A percentile compares a stretch with the other conserved stretches of the same genome.
These are phyloP conservation scores for Ramularia endophylla DNA, from an alignment of 2,329 filamentous ascomycete species.

Conservation along the genomic window DNA sequence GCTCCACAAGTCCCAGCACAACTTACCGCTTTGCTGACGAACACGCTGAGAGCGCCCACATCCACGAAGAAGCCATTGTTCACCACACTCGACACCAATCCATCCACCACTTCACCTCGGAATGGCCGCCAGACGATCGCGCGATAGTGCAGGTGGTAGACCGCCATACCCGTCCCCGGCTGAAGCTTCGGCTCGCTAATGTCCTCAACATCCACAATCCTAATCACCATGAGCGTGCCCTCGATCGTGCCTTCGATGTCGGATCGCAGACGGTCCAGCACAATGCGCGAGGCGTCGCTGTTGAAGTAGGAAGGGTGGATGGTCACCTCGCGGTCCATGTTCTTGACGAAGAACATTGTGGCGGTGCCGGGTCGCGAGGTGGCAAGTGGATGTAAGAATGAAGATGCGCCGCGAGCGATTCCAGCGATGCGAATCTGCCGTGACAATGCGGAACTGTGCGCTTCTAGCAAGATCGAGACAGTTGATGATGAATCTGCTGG, in stretches of 20 bases:
- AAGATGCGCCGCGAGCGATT: no score
- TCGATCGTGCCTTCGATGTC: constrained; percentile 95
- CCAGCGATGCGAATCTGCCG: no score
- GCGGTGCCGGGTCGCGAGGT: constrained; percentile 1
- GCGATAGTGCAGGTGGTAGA: constrained; percentile 91
- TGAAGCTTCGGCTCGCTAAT: constrained; percentile 83
- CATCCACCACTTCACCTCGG: constrained; percentile 97
- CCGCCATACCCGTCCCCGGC: constrained; percentile 82
- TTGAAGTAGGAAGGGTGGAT: constrained; percentile 97
- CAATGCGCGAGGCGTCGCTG: constrained; percentile 83
- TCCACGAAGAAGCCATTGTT: constrained; percentile 86
- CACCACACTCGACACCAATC: constrained; percentile 86
- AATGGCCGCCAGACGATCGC: constrained; percentile 98
- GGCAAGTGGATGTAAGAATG: background rate
- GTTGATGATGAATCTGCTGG: no score
- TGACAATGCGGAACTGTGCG: no score
- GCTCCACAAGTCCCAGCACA: background rate
- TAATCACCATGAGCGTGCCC: constrained; percentile 95
- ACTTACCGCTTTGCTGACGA: constrained; percentile 76
- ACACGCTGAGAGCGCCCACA: constrained; percentile 70
- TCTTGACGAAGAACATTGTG: constrained; percentile 95
- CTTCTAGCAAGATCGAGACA: no score
- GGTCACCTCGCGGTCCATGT: constrained; percentile 89
- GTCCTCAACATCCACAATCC: constrained; percentile 93
- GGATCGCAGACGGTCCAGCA: constrained; percentile 80